A percentile compares a stretch with the other conserved stretches of the same genome.
Conservation (phyloP, 225 moss, liverwort and hornwort species). For the Pseudoscleropodium purum region DNA sequence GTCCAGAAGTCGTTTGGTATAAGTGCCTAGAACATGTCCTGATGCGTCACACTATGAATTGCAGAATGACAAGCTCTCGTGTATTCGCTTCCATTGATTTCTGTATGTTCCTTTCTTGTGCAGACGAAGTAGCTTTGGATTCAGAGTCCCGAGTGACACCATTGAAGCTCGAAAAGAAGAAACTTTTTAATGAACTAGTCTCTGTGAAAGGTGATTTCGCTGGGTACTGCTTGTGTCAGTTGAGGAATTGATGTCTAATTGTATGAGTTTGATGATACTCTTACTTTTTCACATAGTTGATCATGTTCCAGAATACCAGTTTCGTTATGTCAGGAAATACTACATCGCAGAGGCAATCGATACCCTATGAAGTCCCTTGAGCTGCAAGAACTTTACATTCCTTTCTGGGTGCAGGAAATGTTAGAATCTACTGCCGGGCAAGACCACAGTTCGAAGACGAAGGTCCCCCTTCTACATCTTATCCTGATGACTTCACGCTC, state of each 20-base stretch:
- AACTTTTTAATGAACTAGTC: conserved; percentile 69
- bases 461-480: conserved; percentile 73
- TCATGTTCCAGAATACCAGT: not conserved
- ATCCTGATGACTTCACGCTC: conserved; percentile 71
- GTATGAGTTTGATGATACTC: not conserved
- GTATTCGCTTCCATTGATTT: not conserved
- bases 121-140: conserved; percentile 88
- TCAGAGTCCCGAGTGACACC: conserved; percentile 81
- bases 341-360: not conserved
- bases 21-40: not conserved
- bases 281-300: not conserved
- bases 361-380: not conserved
- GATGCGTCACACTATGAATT: not conserved
- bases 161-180: conserved; percentile 73
- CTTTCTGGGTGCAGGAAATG: conserved; percentile 44
- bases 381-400: not conserved
- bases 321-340: not conserved
- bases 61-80: not conserved
- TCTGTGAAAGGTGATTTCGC: conserved; percentile 53
- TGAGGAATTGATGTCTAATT: not conserved
- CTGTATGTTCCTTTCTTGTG: not conserved
- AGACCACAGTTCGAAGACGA: conserved; percentile 97
- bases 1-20: not conserved
- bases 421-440: conserved; percentile 79
- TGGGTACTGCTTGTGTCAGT: not conserved